These are phyloP conservation scores for Thymus quinquecostatus DNA, from an alignment of 257 asterid genomes.

Conservation along the genomic window DNA sequence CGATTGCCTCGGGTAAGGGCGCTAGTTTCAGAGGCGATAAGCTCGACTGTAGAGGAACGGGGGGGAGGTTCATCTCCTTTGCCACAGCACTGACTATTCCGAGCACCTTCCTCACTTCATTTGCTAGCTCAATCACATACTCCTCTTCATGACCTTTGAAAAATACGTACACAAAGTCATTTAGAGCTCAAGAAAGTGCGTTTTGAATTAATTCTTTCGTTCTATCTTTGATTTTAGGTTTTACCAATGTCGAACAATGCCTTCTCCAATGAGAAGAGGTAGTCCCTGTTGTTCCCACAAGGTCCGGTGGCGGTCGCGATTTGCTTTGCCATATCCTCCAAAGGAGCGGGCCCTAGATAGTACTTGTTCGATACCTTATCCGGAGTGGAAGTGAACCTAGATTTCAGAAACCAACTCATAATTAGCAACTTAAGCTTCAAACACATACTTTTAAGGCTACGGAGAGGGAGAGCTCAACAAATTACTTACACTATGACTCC, in stretches of 20 bases:
- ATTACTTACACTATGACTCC: constrained; percentile 78
- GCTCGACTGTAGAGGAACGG: constrained; percentile 46
- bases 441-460: background rate
- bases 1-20: constrained; percentile 54
- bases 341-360: constrained; percentile 89
- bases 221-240: background rate
- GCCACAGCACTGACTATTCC: constrained; percentile 37
- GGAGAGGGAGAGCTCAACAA: background rate
- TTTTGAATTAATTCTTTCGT: background rate
- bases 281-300: constrained; percentile 82
- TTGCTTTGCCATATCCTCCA: constrained; percentile 87
- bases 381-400: constrained; percentile 89
- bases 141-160: constrained; percentile 71
- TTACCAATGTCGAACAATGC: constrained; percentile 76
- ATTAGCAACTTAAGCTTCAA: background rate
- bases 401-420: background rate
- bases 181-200: background rate
- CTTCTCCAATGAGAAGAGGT: constrained; percentile 78
- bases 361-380: constrained; percentile 74
- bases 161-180: background rate
- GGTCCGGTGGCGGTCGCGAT: constrained; percentile 95
- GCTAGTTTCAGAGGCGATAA: constrained; percentile 49
- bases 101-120: constrained; percentile 77
- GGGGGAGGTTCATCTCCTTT: constrained; percentile 52
- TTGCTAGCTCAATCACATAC: constrained; percentile 72